Percentiles rank a stretch among this genome's conserved stretches.
These are phyloP conservation scores for Gymnopilus junonius DNA, from an alignment of 768 basidiomycete genomes.

Conservation along the genomic window DNA sequence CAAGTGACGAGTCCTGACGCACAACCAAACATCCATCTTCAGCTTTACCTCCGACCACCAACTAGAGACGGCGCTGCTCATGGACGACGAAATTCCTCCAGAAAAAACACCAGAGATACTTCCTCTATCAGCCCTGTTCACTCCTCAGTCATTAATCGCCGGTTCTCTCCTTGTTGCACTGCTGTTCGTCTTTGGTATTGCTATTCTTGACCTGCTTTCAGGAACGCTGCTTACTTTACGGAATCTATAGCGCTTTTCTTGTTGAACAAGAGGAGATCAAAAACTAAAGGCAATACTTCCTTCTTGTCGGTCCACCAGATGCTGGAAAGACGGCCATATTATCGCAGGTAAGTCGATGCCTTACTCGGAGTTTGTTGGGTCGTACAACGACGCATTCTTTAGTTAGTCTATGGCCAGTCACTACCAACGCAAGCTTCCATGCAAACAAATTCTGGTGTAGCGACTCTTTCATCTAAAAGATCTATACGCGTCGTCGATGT, in stretches of 20 bases:
- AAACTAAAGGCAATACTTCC: slow-evolving; percentile 60
- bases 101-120: slow-evolving; percentile 39
- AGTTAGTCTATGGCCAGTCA: slow-evolving; percentile 71
- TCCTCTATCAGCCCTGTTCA: slow-evolving; percentile 37
- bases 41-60: not conserved
- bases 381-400: slow-evolving; percentile 6
- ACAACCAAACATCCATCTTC: not conserved
- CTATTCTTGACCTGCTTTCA: not conserved
- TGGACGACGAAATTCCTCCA: slow-evolving; percentile 2
- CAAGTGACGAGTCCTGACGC: not conserved
- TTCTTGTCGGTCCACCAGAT: slow-evolving; percentile 78
- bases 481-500: slow-evolving; percentile 67
- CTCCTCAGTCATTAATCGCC: slow-evolving; percentile 41
- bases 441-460: slow-evolving; percentile 65
- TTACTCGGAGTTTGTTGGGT: not conserved
- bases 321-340: slow-evolving; percentile 83
- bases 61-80: not conserved
- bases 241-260: slow-evolving; percentile 44
- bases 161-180: slow-evolving; percentile 50
- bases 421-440: slow-evolving; percentile 78
- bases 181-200: slow-evolving; percentile 40
- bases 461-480: slow-evolving; percentile 49
- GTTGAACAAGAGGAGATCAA: slow-evolving; percentile 47
- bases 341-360: slow-evolving; percentile 55
- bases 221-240: not conserved